These are phyloP conservation scores for Neofusicoccum ribis DNA, from an alignment of 2,329 filamentous ascomycete genomes.

Conservation along the genomic window DNA sequence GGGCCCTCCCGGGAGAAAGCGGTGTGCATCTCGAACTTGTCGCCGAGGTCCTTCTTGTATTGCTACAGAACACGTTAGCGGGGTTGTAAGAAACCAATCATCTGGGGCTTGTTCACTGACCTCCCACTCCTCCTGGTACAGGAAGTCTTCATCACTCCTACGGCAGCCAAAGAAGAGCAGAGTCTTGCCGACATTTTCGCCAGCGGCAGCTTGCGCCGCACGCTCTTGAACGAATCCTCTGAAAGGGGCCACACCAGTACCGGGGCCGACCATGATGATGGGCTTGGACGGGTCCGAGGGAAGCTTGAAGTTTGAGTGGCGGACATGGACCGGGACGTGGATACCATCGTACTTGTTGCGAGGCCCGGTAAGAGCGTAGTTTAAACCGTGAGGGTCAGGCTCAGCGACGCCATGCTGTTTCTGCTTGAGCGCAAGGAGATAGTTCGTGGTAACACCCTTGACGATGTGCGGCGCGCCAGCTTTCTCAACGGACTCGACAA, in stretches of 20 bases:
- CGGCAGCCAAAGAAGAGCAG: conserved; percentile 95
- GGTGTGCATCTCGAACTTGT: conserved; percentile 85
- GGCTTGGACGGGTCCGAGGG: conserved; percentile 93
- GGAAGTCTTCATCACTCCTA: conserved; percentile 82
- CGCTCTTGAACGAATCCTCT: conserved; percentile 93
- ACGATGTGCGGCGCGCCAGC: conserved; percentile 76
- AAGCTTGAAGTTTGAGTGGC: conserved; percentile 98
- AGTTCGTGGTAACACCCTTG: conserved; percentile 96
- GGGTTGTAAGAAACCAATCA: conserved; percentile 26
- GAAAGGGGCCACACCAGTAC: conserved; percentile 96
- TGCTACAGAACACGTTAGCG: conserved; percentile 56
- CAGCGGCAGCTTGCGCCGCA: conserved; percentile 76
- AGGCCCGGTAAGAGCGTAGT: conserved; percentile 83
- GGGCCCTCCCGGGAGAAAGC: conserved; percentile 89
- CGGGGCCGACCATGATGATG: conserved; percentile 92
- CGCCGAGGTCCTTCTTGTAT: conserved; percentile 79
- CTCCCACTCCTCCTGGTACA: conserved; percentile 91
- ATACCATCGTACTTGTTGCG: conserved; percentile 97
- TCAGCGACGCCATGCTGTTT: conserved; percentile 89
- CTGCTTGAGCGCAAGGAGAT: conserved; percentile 89
- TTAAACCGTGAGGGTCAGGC: conserved; percentile 79
- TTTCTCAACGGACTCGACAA: conserved; percentile 81
- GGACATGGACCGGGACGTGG: conserved; percentile 90
- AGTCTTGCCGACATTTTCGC: conserved; percentile 80
- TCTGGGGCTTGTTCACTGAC: conserved; percentile 57